Conservation (phyloP, 1,284 basidiomycete species). For the Porodaedalea pini region DNA sequence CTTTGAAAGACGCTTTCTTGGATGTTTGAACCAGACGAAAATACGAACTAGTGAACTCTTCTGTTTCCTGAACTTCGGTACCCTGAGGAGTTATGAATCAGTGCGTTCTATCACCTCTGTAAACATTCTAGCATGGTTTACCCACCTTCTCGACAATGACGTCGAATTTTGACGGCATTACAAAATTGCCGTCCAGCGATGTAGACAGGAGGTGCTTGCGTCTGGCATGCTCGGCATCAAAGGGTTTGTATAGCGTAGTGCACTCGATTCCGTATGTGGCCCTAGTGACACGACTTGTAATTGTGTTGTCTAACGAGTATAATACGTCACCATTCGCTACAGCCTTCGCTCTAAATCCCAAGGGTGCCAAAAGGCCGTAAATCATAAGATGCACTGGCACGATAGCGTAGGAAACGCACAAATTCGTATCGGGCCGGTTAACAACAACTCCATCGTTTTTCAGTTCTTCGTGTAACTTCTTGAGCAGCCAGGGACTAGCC, state of each 20-base stretch:
- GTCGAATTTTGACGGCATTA: slow-evolving; percentile 67
- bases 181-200: slow-evolving; percentile 54
- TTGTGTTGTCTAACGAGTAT: slow-evolving; percentile 76
- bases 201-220: slow-evolving; percentile 28
- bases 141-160: slow-evolving; percentile 39
- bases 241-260: slow-evolving; percentile 57
- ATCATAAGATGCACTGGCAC: too few relatives aligned
- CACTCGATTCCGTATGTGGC: slow-evolving; percentile 78
- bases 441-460: slow-evolving; percentile 51
- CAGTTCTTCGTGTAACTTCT: slow-evolving; percentile 64
- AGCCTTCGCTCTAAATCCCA: slow-evolving; percentile 77
- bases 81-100: too few relatives aligned
- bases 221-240: slow-evolving; percentile 59
- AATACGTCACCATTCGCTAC: slow-evolving; percentile 79
- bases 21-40: too few relatives aligned
- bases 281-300: slow-evolving; percentile 69
- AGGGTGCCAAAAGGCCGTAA: too few relatives aligned
- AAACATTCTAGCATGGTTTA: too few relatives aligned
- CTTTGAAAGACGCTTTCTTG: too few relatives aligned
- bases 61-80: too few relatives aligned
- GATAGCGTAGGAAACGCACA: too few relatives aligned
- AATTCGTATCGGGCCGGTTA: slow-evolving; percentile 67
- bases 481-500: slow-evolving; percentile 72
- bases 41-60: too few relatives aligned
- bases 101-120: too few relatives aligned